Evolutionary conservation across 148 eudicot genomes (phyloP), one percentile per base, ranked within the genome.

Genomic region (Nyssa sinensis): DNA sequence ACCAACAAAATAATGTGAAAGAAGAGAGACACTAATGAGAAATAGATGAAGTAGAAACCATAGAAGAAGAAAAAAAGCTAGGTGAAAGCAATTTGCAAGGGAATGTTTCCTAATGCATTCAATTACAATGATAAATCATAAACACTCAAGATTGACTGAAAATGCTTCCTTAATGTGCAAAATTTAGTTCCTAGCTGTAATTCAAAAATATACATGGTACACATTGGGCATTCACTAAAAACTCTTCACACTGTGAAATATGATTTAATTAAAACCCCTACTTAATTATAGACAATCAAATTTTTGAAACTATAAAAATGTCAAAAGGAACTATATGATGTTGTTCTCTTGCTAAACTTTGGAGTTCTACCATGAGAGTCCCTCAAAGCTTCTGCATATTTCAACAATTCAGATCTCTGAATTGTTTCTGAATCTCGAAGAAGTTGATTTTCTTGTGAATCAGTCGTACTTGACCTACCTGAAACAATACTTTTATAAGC

Each of bases 311-410:
- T 55, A 55, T n/a, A 55, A 25, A 25, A 24, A 13, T 62, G 29
- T 77, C 73, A 87, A 35, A 82, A 73, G 29, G 82, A 82, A 77
- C 75, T 59, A 74, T 30, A 72, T 30, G 89, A 79, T 64, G 84
- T 79, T 27, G 89, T 70, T 78, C 84, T 89, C 81, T 79, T 74
- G 33, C 72, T 84, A 59, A 7, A 74, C 69, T 74, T 77, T 28
- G 68, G 68, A n/a, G n/a, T n/a, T n/a, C n/a, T n/a, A 13, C 29
- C 64, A 17, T 82, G 80, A 24, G 91, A 79, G 10, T 77, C 86
- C 77, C 78, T 84, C 73, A 94, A 79, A 66, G 76, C 93, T 73
- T 90, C 82, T 33, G 93, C 95, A 80, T 86, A 93, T 76, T 88
- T 94, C 47, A 66, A 75, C 82, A 94, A 31, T 16, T 91, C 93